Evolutionary conservation across 164 flowering plant genomes (phyloP).

Genomic region (Pachysandra terminalis): DNA sequence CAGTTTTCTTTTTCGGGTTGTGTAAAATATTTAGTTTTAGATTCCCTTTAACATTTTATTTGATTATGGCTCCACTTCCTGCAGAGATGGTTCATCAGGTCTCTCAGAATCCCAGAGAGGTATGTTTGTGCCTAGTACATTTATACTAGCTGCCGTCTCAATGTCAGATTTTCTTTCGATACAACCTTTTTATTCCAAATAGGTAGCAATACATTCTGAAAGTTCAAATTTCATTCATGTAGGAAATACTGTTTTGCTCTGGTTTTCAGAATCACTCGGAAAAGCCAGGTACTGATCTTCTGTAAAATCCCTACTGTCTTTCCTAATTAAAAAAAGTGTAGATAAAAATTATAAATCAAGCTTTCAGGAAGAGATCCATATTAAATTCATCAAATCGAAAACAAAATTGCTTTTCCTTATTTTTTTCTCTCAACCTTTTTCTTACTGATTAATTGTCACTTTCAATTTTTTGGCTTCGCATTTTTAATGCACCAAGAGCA

Average conservation of each 20-base stretch:
- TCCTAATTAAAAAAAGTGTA: too few relatives aligned
- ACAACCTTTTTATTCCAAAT: neutral
- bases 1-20: neutral
- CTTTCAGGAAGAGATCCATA: neutral
- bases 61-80: slow-evolving; percentile 8
- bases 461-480: too few relatives aligned
- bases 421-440: neutral
- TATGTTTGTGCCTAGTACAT: slow-evolving; percentile 23
- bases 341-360: neutral
- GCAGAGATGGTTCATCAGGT: slow-evolving; percentile 49
- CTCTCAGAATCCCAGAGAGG: slow-evolving; percentile 45
- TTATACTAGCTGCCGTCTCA: neutral
- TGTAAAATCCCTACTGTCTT: neutral
- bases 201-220: neutral
- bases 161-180: neutral
- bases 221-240: slow-evolving; percentile 19
- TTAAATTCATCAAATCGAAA: neutral
- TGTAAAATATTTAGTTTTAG: neutral
- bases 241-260: slow-evolving; percentile 56
- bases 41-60: neutral
- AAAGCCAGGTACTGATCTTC: slow-evolving; percentile 42
- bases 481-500: too few relatives aligned
- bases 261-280: slow-evolving; percentile 41
- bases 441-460: neutral
- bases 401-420: neutral